These are phyloP conservation scores for Ceratobasidium sp. DNA, from an alignment of 1,284 basidiomycete species.

Conservation along the genomic window DNA sequence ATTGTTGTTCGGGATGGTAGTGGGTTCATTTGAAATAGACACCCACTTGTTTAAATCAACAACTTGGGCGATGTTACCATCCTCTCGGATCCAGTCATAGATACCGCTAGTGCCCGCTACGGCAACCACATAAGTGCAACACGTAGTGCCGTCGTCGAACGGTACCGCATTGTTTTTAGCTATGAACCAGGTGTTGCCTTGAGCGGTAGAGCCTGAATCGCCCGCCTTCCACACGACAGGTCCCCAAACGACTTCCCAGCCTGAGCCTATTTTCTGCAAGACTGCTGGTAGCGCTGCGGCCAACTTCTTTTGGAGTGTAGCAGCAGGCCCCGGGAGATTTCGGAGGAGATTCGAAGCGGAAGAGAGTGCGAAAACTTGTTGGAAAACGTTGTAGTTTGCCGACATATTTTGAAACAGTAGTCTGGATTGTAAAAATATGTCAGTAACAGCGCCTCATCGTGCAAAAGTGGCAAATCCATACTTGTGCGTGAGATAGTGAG, in stretches of 20 bases:
- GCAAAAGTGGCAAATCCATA: too few relatives aligned
- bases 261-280: neutral
- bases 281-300: neutral
- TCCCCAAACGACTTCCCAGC: conserved; percentile 45
- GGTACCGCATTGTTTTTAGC: conserved; percentile 3
- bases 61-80: neutral
- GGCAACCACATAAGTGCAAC: conserved; percentile 36
- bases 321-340: neutral
- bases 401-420: too few relatives aligned
- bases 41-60: conserved; percentile 22
- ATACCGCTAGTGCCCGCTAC: conserved; percentile 39
- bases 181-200: conserved; percentile 43
- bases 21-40: too few relatives aligned
- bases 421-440: too few relatives aligned
- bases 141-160: conserved; percentile 14
- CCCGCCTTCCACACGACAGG: conserved; percentile 39
- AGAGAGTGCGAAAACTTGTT: conserved; percentile 41
- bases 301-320: conserved; percentile 7
- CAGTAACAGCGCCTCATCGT: too few relatives aligned
- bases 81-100: conserved; percentile 22
- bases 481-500: too few relatives aligned
- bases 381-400: conserved; percentile 10
- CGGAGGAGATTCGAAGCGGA: conserved; percentile 11
- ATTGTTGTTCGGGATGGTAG: neutral
- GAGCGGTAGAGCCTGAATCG: neutral